Base-by-base conservation (phyloP, 2,329 filamentous ascomycete species). In the Phoma sp. region DNA sequence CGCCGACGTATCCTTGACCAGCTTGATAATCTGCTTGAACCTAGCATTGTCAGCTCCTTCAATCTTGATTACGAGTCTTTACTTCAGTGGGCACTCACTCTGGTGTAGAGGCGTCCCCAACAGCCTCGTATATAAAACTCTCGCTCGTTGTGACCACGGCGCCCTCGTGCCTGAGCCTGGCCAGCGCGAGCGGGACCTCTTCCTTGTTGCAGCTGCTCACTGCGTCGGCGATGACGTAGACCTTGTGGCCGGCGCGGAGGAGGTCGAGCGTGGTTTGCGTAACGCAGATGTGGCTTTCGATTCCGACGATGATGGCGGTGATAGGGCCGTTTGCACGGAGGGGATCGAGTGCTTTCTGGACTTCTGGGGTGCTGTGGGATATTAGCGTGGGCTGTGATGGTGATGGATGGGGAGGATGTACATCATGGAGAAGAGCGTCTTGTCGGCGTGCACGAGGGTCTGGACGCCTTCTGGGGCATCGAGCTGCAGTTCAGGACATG, bases 231-330 rank as follows among this genome's bases (percentile, higher is more conserved):
- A 97, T 81, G 35, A 98, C 80, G 74, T 96, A 96, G 6, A 97
- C 94, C 48, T 81, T 81, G 75, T 96, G 91, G 0, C 92, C 92
- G 1, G 83, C 82, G 21, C 81, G 80, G 38, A 95, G 79, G 43
- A 96, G 79, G 78, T 97, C 94, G 37, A 97, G 82, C 15, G 72
- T 63, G 2, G 94, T 97, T 82, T 98, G 94, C 57, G 91, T 93
- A 27, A 98, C 87, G 80, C 94, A 98, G 73, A 98, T 95, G 77
- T 98, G 94, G 36, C 86, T 85, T 78, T 98, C 94, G 72, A 98
- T 96, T 33, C 94, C 94, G 15, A 96, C 88, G 60, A 98, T 86
- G 51, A 91, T 88, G 48, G 92, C 84, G 5, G 77, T 61, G 4
- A 70, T 47, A 3, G 63, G 69, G 1, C 61, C 64, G 39, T 36